Conservation (phyloP, 768 basidiomycete genomes). For the Mycena alexandri region DNA sequence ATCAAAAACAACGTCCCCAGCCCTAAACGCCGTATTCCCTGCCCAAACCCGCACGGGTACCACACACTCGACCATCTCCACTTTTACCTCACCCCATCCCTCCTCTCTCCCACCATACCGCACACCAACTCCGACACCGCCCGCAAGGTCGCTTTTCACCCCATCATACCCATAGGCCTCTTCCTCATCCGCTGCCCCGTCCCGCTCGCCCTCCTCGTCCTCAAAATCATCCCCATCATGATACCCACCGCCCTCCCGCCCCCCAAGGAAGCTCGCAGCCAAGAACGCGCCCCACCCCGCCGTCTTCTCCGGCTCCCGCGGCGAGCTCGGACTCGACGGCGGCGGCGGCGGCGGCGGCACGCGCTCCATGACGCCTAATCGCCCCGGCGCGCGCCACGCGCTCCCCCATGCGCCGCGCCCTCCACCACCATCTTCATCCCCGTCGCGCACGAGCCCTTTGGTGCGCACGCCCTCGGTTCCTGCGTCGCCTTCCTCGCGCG, state of each 20-base stretch:
- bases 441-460: conserved; percentile 69
- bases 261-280: conserved; percentile 46
- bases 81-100: conserved; percentile 74
- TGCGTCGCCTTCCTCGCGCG: conserved; percentile 56
- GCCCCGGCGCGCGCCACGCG: conserved; percentile 68
- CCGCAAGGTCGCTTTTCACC: conserved; percentile 58
- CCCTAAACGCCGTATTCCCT: conserved; percentile 89
- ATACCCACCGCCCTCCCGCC: conserved; percentile 59
- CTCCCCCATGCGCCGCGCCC: conserved; percentile 77
- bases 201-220: conserved; percentile 52
- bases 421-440: conserved; percentile 39
- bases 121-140: conserved; percentile 66
- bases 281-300: conserved; percentile 58
- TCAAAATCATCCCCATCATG: conserved; percentile 68
- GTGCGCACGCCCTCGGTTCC: conserved; percentile 66
- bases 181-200: conserved; percentile 42
- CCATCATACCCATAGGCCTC: conserved; percentile 59
- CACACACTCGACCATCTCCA: conserved; percentile 95
- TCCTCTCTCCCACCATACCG: conserved; percentile 67
- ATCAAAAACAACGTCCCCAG: conserved; percentile 83
- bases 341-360: conserved; percentile 38
- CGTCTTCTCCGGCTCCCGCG: conserved; percentile 44
- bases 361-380: conserved; percentile 60
- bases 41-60: conserved; percentile 91
- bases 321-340: conserved; percentile 30